Conservation (phyloP, 306 rosid species). For the Carpinus viminea region DNA sequence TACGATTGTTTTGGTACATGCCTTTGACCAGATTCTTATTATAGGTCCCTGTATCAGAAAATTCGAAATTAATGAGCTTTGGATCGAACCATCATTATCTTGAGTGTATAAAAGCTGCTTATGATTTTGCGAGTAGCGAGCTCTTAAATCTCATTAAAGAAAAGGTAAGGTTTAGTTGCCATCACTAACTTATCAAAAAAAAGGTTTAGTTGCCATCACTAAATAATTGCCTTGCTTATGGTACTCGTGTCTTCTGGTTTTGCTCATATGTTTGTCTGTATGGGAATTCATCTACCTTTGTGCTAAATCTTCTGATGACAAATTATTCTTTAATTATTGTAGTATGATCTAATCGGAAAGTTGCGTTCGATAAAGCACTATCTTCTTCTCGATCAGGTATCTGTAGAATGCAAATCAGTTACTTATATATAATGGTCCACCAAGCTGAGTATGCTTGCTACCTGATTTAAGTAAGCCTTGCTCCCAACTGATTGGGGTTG, state of each 20-base stretch:
- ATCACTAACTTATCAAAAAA: background rate
- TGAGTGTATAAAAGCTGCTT: conserved; percentile 93
- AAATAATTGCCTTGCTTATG: conserved; percentile 15
- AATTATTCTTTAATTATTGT: conserved; percentile 29
- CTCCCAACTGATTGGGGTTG: background rate
- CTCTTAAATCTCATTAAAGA: conserved; percentile 90
- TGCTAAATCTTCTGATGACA: conserved; percentile 27
- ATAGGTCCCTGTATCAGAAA: conserved; percentile 91
- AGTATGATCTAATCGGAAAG: conserved; percentile 91
- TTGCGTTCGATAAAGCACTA: conserved; percentile 91
- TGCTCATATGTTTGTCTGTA: background rate
- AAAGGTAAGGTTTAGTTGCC: conserved; percentile 55
- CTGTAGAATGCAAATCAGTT: background rate
- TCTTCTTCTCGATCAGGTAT: conserved; percentile 99
- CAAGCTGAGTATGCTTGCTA: background rate
- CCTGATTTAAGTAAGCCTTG: background rate
- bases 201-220: conserved; percentile 20
- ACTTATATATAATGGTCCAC: background rate
- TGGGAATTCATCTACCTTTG: background rate
- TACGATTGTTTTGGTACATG: conserved; percentile 14
- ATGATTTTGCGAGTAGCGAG: conserved; percentile 89
- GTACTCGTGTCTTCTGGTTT: conserved; percentile 20
- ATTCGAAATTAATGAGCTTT: conserved; percentile 71
- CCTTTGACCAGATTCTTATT: conserved; percentile 29
- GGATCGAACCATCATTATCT: conserved; percentile 93